These are phyloP conservation scores for Ustilago curta DNA, from an alignment of 1,284 basidiomycete species.

Conservation along the genomic window DNA sequence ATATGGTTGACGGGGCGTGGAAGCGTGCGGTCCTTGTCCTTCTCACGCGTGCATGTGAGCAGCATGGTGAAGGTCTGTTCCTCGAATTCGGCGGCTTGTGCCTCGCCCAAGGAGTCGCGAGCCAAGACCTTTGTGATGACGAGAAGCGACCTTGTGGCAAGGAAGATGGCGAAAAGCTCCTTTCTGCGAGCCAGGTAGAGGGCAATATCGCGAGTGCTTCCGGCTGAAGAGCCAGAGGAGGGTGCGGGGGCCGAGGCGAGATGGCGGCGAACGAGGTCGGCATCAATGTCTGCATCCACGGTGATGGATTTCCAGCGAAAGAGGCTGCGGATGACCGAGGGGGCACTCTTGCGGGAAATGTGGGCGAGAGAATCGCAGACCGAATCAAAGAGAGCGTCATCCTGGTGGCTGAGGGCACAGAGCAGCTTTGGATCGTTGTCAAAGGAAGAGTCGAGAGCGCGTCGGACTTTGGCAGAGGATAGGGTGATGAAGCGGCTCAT, in stretches of 20 bases:
- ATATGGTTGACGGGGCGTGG: conserved; percentile 43
- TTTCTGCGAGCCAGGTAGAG: conserved; percentile 50
- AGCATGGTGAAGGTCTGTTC: conserved; percentile 60
- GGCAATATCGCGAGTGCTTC: conserved; percentile 44
- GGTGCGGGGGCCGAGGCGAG: conserved; percentile 24
- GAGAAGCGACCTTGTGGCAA: conserved; percentile 44
- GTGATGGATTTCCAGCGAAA: conserved; percentile 80
- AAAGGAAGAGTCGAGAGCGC: conserved; percentile 43
- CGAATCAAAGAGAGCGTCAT: conserved; percentile 83
- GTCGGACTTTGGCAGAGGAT: conserved; percentile 48
- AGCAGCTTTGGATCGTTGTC: conserved; percentile 49
- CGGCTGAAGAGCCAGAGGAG: neutral
- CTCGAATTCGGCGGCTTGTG: conserved; percentile 49
- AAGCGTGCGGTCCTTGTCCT: conserved; percentile 50
- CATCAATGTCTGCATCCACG: conserved; percentile 36
- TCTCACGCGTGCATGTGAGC: conserved; percentile 56
- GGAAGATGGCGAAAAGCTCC: conserved; percentile 51
- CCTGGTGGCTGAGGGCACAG: conserved; percentile 75
- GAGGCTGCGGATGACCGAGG: conserved; percentile 86
- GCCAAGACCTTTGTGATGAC: conserved; percentile 44
- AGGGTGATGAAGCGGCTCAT: conserved; percentile 59
- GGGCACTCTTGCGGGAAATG: conserved; percentile 84
- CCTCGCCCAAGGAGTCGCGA: conserved; percentile 34
- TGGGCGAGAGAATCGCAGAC: conserved; percentile 84
- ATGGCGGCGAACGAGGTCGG: conserved; percentile 43